Evolutionary conservation across 768 basidiomycete genomes (phyloP).

Genomic region (Termitomyces sp.): DNA sequence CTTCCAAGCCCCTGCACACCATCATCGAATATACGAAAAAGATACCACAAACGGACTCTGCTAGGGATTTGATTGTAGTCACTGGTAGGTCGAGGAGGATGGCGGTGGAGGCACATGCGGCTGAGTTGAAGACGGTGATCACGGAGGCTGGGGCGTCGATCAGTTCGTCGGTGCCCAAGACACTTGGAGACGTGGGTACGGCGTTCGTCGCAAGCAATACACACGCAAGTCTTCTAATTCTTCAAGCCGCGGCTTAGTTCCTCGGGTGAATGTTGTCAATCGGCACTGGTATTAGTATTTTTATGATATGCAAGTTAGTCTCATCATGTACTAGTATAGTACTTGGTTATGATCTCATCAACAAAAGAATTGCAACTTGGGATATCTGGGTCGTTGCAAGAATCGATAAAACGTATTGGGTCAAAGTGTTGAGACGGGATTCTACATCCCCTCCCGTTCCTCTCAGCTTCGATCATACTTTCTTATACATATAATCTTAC

Average conservation of each 20-base stretch:
- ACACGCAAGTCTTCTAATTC: constrained; percentile 45
- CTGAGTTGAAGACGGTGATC: constrained; percentile 52
- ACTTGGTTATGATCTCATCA: neutral
- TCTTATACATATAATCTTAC: too few species aligned
- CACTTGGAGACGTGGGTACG: constrained; percentile 72
- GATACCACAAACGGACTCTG: constrained; percentile 18
- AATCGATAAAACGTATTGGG: neutral
- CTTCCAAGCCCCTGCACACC: constrained; percentile 52
- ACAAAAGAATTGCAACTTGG: neutral
- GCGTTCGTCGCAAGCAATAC: constrained; percentile 10
- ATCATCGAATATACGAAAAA: constrained; percentile 37
- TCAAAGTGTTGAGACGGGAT: too few species aligned
- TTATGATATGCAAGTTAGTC: neutral
- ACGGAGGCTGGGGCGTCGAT: constrained; percentile 34
- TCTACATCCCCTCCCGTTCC: too few species aligned
- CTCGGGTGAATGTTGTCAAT: neutral
- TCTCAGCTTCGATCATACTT: too few species aligned
- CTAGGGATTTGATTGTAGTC: constrained; percentile 53
- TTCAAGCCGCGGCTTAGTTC: constrained; percentile 30
- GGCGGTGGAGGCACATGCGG: constrained; percentile 50
- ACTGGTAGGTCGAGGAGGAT: constrained; percentile 72
- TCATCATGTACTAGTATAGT: neutral
- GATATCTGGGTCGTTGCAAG: neutral
- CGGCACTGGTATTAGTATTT: neutral
- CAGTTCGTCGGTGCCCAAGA: constrained; percentile 58